phyloP scores from a whole-genome alignment of 306 rosid species.

The Argentina anserina region DNA sequence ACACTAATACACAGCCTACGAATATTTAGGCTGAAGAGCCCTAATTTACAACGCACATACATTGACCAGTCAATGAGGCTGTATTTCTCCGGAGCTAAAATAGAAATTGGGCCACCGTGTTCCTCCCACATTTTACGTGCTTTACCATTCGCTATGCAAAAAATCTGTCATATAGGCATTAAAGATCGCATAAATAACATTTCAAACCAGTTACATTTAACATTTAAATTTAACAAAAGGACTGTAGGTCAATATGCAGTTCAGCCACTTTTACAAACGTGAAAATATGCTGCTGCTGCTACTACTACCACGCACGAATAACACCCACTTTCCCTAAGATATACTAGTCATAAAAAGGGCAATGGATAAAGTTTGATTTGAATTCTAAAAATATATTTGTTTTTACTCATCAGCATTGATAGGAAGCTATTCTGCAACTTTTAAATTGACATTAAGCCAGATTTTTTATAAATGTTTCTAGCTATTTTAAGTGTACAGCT shows the following conservation, averaged over 20 bases:
- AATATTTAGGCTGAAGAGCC: not conserved
- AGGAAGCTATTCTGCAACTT: not conserved
- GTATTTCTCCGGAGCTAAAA: slow-evolving; percentile 45
- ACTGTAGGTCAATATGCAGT: slow-evolving; percentile 1
- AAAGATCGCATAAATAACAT: slow-evolving; percentile 27
- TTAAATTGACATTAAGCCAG: not conserved
- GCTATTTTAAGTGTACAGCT: not conserved
- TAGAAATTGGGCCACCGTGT: slow-evolving; percentile 50
- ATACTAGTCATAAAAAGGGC: too few species aligned
- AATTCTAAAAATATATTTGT: not conserved
- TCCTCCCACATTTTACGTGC: slow-evolving; percentile 72
- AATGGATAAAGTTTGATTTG: too few species aligned
- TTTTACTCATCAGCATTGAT: not conserved
- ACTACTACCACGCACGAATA: not conserved
- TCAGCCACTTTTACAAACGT: not conserved
- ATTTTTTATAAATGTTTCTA: not conserved
- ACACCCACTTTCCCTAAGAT: not conserved
- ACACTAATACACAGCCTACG: not conserved
- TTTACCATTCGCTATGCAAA: slow-evolving; percentile 62
- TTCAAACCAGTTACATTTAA: slow-evolving; percentile 18
- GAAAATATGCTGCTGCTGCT: not conserved
- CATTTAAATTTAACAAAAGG: slow-evolving; percentile 23
- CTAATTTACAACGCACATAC: slow-evolving; percentile 47
- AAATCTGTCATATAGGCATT: slow-evolving; percentile 59
- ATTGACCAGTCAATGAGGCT: slow-evolving; percentile 76